Conservation (phyloP, 805 yeast genomes). For the Candida saitoana region DNA sequence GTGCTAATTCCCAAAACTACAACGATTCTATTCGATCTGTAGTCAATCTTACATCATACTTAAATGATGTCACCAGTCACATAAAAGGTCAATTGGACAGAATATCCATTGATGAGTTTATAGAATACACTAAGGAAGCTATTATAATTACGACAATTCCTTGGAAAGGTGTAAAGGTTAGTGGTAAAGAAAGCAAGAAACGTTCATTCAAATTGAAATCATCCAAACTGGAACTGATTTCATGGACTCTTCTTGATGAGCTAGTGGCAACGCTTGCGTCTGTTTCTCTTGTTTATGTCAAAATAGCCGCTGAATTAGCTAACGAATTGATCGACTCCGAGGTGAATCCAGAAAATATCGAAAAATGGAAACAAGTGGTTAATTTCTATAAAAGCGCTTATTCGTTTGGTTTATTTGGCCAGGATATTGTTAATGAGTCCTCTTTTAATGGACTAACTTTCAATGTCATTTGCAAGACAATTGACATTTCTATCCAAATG, state of each 20-base stretch:
- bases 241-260: conserved; percentile 32
- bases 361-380: conserved; percentile 36
- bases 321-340: conserved; percentile 32
- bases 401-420: conserved; percentile 25
- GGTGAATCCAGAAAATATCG: conserved; percentile 12
- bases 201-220: background rate
- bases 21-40: conserved; percentile 28
- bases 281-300: conserved; percentile 23
- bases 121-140: background rate
- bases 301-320: conserved; percentile 32
- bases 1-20: conserved; percentile 10
- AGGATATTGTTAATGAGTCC: conserved; percentile 1
- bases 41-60: conserved; percentile 30
- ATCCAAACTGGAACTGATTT: background rate
- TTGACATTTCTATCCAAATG: conserved; percentile 33
- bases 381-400: conserved; percentile 29
- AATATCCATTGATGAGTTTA: background rate
- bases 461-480: conserved; percentile 20
- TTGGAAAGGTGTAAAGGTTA: background rate
- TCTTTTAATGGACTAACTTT: conserved; percentile 4
- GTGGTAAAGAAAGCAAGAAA: background rate
- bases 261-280: conserved; percentile 23
- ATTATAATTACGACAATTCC: background rate
- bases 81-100: background rate
- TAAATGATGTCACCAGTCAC: conserved; percentile 22